Evolutionary conservation across 495 filamentous ascomycete species (phyloP).

Genomic region (Pseudotulostoma volvatum): DNA sequence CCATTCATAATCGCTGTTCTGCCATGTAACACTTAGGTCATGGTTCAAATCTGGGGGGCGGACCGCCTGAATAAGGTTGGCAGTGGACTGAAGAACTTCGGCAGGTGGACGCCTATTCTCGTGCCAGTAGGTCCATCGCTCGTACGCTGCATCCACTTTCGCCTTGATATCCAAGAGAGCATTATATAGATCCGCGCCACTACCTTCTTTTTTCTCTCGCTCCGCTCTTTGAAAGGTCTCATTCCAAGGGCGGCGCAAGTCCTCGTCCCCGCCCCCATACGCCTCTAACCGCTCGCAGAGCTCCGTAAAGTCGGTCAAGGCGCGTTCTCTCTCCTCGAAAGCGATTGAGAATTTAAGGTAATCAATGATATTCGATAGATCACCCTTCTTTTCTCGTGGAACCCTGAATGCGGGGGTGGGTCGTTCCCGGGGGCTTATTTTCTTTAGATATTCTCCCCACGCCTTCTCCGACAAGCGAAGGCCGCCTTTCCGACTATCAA

Average conservation of each 20-base stretch:
- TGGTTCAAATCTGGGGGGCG: constrained; percentile 16
- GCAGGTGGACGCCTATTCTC: constrained; percentile 8
- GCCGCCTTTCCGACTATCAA: constrained; percentile 71
- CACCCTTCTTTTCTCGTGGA: constrained; percentile 18
- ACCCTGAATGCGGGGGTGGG: constrained; percentile 25
- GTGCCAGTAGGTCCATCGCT: too few species aligned
- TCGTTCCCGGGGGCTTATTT: constrained; percentile 17
- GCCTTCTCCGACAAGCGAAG: constrained; percentile 39
- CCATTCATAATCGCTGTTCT: constrained; percentile 22
- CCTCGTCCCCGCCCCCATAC: constrained; percentile 23
- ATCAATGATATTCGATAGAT: constrained; percentile 46
- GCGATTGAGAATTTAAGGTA: constrained; percentile 51
- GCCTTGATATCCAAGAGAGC: constrained; percentile 10
- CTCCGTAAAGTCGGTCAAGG: constrained; percentile 30
- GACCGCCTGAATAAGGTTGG: constrained; percentile 11
- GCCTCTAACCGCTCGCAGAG: constrained; percentile 17
- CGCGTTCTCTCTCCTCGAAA: constrained; percentile 30
- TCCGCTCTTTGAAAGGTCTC: constrained; percentile 10
- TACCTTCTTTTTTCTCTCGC: constrained; percentile 8
- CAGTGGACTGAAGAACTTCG: constrained; percentile 9
- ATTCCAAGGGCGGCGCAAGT: constrained; percentile 29
- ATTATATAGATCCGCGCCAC: constrained; percentile 11
- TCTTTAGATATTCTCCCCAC: constrained; percentile 35
- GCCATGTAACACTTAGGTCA: constrained; percentile 28
- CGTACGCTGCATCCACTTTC: constrained; percentile 7